phyloP scores from a whole-genome alignment of 345 rosid genomes.

The Populus simonii region DNA sequence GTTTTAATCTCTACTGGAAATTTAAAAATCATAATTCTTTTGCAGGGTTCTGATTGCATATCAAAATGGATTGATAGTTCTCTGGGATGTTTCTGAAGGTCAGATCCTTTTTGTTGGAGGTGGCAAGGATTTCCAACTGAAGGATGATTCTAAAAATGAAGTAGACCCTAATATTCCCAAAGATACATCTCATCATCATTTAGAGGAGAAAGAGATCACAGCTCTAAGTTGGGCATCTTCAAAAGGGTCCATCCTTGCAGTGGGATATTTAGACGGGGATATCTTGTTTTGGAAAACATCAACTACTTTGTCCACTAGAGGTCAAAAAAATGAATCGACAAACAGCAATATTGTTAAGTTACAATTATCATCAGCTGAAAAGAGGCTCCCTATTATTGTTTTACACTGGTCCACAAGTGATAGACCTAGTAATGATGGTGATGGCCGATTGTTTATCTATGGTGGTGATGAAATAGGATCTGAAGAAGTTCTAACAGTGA shows the following conservation, averaged over 20 bases:
- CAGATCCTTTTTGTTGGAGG: constrained; percentile 53
- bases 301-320: constrained; percentile 29
- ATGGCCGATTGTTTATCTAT: constrained; percentile 72
- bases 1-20: not conserved
- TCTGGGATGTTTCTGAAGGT: constrained; percentile 84
- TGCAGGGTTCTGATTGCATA: constrained; percentile 80
- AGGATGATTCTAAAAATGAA: constrained; percentile 39
- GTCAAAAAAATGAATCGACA: constrained; percentile 37
- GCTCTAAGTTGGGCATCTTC: constrained; percentile 85
- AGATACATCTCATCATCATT: constrained; percentile 32
- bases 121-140: constrained; percentile 60
- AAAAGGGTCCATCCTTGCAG: constrained; percentile 78
- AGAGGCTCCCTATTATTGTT: constrained; percentile 77
- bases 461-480: constrained; percentile 88
- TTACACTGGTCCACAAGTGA: constrained; percentile 57
- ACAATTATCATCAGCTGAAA: constrained; percentile 61
- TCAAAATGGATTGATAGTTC: constrained; percentile 64
- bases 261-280: constrained; percentile 90
- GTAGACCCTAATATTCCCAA: constrained; percentile 27
- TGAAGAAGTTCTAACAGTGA: constrained; percentile 76
- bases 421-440: constrained; percentile 39
- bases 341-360: constrained; percentile 59
- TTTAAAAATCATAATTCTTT: constrained; percentile 11
- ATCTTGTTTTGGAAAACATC: constrained; percentile 71
- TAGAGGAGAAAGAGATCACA: constrained; percentile 71